A percentile compares a stretch with the other conserved stretches of the same genome.
phyloP scores from a whole-genome alignment of 768 basidiomycete species.

The Pleurotus pulmonarius region DNA sequence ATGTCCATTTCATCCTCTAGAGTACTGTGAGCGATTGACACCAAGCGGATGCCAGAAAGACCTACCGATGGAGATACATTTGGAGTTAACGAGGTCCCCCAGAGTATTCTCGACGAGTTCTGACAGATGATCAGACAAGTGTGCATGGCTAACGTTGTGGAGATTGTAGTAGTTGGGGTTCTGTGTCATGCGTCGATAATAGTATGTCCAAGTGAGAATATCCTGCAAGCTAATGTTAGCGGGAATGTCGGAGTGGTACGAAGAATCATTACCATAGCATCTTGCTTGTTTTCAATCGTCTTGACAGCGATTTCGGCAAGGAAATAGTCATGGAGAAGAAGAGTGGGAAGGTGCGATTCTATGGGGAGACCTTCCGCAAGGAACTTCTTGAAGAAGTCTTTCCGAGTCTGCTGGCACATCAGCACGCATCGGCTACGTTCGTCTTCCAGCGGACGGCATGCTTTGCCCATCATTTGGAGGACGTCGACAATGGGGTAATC shows the following conservation, averaged over 20 bases:
- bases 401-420: slow-evolving; percentile 97
- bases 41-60: not conserved
- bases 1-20: slow-evolving; percentile 92
- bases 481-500: slow-evolving; percentile 99
- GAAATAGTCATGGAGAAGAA: slow-evolving; percentile 94
- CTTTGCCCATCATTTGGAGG: slow-evolving; percentile 99
- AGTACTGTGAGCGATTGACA: not conserved
- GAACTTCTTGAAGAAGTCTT: slow-evolving; percentile 99
- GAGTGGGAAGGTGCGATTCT: slow-evolving; percentile 89
- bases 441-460: slow-evolving; percentile 87
- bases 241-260: not conserved
- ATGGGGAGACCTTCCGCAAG: slow-evolving; percentile 95
- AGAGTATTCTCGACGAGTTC: slow-evolving; percentile 94
- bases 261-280: slow-evolving; percentile 69
- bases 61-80: slow-evolving; percentile 87
- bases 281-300: slow-evolving; percentile 99
- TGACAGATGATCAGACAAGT: slow-evolving; percentile 92
- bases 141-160: slow-evolving; percentile 93
- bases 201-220: slow-evolving; percentile 97
- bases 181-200: slow-evolving; percentile 96
- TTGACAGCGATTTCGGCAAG: slow-evolving; percentile 97
- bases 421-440: slow-evolving; percentile 89
- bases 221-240: slow-evolving; percentile 44
- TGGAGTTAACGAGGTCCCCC: slow-evolving; percentile 87
- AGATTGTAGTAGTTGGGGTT: slow-evolving; percentile 96